Evolutionary conservation across 306 rosid genomes (phyloP).

Genomic region (Acmispon strigosus): DNA sequence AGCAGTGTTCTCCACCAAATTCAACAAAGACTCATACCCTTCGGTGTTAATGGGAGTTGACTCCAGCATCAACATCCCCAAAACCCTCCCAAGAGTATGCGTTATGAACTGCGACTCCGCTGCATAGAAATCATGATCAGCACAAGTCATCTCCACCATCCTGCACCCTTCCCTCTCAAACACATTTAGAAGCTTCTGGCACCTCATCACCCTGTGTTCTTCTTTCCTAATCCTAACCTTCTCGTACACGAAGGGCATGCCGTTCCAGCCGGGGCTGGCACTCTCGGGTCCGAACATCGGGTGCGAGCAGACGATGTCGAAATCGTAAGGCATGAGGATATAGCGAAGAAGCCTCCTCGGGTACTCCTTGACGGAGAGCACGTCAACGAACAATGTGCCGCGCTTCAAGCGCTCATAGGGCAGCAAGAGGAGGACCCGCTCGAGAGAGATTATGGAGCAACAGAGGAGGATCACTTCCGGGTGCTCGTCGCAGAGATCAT

Average conservation of each 20-base stretch:
- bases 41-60: slow-evolving; percentile 74
- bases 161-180: slow-evolving; percentile 66
- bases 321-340: slow-evolving; percentile 49
- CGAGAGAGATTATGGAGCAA: slow-evolving; percentile 58
- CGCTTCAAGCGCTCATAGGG: slow-evolving; percentile 64
- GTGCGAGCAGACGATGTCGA: slow-evolving; percentile 64
- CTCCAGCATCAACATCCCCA: slow-evolving; percentile 49
- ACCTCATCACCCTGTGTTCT: slow-evolving; percentile 34
- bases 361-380: slow-evolving; percentile 78
- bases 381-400: slow-evolving; percentile 64
- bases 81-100: slow-evolving; percentile 75
- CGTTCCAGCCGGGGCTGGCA: slow-evolving; percentile 44
- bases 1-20: slow-evolving; percentile 58
- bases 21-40: slow-evolving; percentile 68
- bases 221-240: slow-evolving; percentile 57
- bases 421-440: slow-evolving; percentile 44
- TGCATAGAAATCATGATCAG: slow-evolving; percentile 56
- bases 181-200: slow-evolving; percentile 46
- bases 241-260: slow-evolving; percentile 47
- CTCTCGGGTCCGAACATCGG: slow-evolving; percentile 93
- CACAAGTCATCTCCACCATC: slow-evolving; percentile 77
- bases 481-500: slow-evolving; percentile 81
- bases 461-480: slow-evolving; percentile 72
- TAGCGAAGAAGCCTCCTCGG: slow-evolving; percentile 41
- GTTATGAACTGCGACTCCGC: slow-evolving; percentile 78